phyloP scores from a whole-genome alignment of 306 rosid genomes.

The Lathyrus aphaca region DNA sequence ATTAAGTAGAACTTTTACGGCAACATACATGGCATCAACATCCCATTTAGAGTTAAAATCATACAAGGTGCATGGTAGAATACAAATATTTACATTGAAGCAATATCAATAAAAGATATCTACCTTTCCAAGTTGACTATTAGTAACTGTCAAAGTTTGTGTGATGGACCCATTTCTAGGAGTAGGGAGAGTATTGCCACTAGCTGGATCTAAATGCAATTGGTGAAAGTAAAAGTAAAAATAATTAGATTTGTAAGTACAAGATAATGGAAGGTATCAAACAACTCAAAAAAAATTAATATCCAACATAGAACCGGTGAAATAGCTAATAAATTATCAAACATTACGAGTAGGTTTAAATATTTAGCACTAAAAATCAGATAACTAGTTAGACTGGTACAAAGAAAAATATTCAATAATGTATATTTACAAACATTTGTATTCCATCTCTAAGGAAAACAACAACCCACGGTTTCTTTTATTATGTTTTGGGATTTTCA shows the following conservation, averaged over 20 bases:
- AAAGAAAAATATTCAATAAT: conserved; percentile 20
- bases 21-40: no score
- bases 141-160: conserved; percentile 83
- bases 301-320: conserved; percentile 34
- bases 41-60: conserved; percentile 21
- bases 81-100: conserved; percentile 7
- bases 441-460: conserved; percentile 23
- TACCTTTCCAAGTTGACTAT: conserved; percentile 98
- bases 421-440: conserved; percentile 35
- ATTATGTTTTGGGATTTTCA: not conserved
- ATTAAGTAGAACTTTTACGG: no score
- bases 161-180: conserved; percentile 72
- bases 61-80: conserved; percentile 21
- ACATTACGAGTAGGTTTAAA: conserved; percentile 11
- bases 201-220: conserved; percentile 92
- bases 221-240: conserved; percentile 82
- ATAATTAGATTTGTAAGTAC: conserved; percentile 48
- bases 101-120: conserved; percentile 29
- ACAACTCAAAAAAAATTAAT: conserved; percentile 27
- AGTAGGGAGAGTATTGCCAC: conserved; percentile 72
- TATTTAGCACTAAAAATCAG: conserved; percentile 26
- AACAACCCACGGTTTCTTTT: not conserved
- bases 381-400: conserved; percentile 27
- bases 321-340: conserved; percentile 6
- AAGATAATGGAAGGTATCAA: conserved; percentile 29